Evolutionary conservation across 768 basidiomycete species (phyloP).

Genomic region (Collybiopsis confluens): DNA sequence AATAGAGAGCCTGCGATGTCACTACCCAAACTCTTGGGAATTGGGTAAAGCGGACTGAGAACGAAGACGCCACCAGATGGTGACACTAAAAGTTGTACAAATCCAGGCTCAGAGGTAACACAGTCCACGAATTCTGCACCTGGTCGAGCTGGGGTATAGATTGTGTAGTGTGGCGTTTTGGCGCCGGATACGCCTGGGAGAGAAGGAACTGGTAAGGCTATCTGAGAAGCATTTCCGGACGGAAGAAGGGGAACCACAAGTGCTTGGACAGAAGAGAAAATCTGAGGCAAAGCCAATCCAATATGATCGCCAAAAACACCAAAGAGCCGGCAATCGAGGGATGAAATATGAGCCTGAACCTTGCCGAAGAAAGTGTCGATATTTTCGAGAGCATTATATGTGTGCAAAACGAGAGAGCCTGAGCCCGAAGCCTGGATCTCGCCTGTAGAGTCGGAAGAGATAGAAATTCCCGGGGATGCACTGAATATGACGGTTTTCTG

Average conservation of each 20-base stretch:
- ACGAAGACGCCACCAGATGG: slow-evolving; percentile 24
- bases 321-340: not conserved
- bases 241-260: slow-evolving; percentile 11
- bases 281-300: slow-evolving; percentile 10
- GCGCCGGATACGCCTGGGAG: slow-evolving; percentile 10
- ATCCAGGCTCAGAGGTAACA: slow-evolving; percentile 9
- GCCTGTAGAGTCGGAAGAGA: slow-evolving; percentile 23
- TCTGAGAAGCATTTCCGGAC: not conserved
- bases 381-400: slow-evolving; percentile 14
- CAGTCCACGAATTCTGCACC: slow-evolving; percentile 13
- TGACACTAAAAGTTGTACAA: slow-evolving; percentile 19
- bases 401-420: slow-evolving; percentile 22
- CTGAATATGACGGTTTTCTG: slow-evolving; percentile 25
- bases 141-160: slow-evolving; percentile 15
- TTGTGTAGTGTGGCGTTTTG: slow-evolving; percentile 10
- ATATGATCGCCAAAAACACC: not conserved
- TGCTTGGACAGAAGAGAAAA: slow-evolving; percentile 7
- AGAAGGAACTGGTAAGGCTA: slow-evolving; percentile 3
- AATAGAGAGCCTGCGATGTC: slow-evolving; percentile 17
- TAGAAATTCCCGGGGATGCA: slow-evolving; percentile 21
- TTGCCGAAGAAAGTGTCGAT: slow-evolving; percentile 12
- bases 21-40: slow-evolving; percentile 13
- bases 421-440: slow-evolving; percentile 23
- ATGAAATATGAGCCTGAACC: slow-evolving; percentile 12
- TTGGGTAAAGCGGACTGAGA: slow-evolving; percentile 21